Evolutionary conservation across 352 stramenopile genomes (phyloP).

Genomic region (Phytophthora quininea): DNA sequence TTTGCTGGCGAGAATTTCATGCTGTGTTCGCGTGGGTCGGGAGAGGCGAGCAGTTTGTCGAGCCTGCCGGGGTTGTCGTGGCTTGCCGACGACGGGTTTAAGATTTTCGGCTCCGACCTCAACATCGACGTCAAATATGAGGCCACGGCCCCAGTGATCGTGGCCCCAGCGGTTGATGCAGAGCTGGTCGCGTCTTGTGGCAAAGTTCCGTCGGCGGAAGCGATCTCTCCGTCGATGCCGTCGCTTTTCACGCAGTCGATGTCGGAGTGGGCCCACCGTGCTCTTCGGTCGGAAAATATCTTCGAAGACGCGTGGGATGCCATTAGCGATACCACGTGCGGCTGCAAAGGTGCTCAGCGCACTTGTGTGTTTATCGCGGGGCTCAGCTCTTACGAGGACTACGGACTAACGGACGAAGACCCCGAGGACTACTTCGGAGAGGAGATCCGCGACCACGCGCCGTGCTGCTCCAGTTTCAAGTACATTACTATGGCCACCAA

Average conservation of each 20-base stretch:
- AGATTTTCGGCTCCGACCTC: constrained; percentile 49
- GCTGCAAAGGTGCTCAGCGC: constrained; percentile 43
- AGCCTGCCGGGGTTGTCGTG: constrained; percentile 21
- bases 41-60: constrained; percentile 2
- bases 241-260: constrained; percentile 32
- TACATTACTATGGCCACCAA: constrained; percentile 55
- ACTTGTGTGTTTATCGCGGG: constrained; percentile 69
- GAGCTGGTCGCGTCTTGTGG: constrained; percentile 23
- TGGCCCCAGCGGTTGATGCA: constrained; percentile 17
- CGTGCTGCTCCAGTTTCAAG: constrained; percentile 65
- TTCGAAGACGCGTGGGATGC: constrained; percentile 31
- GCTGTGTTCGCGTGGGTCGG: constrained; percentile 31
- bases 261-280: constrained; percentile 27
- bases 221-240: constrained; percentile 26
- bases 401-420: constrained; percentile 37
- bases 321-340: constrained; percentile 38
- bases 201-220: constrained; percentile 27
- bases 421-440: constrained; percentile 48
- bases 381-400: constrained; percentile 39
- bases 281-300: constrained; percentile 18
- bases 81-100: constrained; percentile 37
- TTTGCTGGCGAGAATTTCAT: constrained; percentile 56
- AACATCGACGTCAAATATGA: constrained; percentile 48
- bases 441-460: constrained; percentile 51
- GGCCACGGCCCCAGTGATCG: constrained; percentile 23